Evolutionary conservation across 23 red algal genomes (phyloP).

Genomic region (Cyanidium caldarium): DNA sequence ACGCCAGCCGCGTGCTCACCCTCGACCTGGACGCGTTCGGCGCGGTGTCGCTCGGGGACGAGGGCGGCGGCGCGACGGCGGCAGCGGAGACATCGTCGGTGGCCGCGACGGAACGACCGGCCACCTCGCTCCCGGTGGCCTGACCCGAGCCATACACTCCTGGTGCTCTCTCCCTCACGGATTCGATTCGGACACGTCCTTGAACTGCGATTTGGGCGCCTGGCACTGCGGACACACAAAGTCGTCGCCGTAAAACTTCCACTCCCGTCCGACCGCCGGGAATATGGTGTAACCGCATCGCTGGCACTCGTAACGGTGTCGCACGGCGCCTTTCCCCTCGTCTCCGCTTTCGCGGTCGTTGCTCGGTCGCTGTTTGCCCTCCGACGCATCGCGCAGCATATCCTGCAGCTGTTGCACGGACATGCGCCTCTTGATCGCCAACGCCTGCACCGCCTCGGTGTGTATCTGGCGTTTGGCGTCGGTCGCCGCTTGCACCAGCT

Average conservation of each 20-base stretch:
- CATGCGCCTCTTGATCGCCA: neutral
- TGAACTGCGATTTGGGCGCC: conserved; percentile 72
- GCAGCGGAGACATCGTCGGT: too few relatives aligned
- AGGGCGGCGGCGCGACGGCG: neutral
- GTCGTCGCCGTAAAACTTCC: conserved; percentile 68
- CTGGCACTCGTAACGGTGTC: conserved; percentile 70
- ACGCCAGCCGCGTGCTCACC: conserved; percentile 34
- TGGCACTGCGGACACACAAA: conserved; percentile 87
- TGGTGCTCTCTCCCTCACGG: too few relatives aligned
- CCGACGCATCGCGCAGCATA: neutral
- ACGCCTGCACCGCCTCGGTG: neutral
- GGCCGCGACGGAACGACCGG: too few relatives aligned
- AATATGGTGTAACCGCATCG: conserved; percentile 83
- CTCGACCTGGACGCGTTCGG: conserved; percentile 21
- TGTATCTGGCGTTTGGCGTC: neutral
- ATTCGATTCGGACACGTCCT: conserved; percentile 29
- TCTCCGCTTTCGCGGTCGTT: neutral
- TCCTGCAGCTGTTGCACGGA: too few relatives aligned
- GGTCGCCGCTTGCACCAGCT: neutral
- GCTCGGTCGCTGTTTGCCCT: neutral
- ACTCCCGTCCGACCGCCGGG: conserved; percentile 63
- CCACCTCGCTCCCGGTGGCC: too few relatives aligned
- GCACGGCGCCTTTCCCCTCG: conserved; percentile 28
- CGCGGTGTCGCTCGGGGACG: neutral
- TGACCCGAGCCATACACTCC: too few relatives aligned